Conservation (phyloP, 768 basidiomycete species). For the Holtermanniella nyarrowii region DNA sequence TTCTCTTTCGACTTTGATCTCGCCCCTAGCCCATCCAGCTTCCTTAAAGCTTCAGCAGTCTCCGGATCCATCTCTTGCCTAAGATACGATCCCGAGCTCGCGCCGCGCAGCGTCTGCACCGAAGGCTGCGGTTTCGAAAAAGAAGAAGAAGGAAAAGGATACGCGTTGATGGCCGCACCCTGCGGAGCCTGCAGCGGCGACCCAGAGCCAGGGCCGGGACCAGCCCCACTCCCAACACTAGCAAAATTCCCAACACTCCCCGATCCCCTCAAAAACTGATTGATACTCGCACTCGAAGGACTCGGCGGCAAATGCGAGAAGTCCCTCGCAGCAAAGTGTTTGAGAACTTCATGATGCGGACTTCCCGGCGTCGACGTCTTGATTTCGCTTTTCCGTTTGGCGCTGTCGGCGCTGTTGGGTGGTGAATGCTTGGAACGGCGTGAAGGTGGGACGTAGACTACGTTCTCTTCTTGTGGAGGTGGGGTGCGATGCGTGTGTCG, state of each 20-base stretch:
- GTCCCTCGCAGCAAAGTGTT: conserved; percentile 56
- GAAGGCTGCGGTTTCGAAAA: background rate
- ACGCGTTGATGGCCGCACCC: too few species aligned
- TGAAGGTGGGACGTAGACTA: background rate
- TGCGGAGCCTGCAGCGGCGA: too few species aligned
- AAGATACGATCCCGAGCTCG: conserved; percentile 48
- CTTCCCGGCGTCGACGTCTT: conserved; percentile 3
- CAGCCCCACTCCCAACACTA: too few species aligned
- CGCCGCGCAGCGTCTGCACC: background rate
- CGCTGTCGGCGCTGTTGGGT: conserved; percentile 24
- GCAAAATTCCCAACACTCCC: conserved; percentile 31
- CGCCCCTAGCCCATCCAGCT: conserved; percentile 80
- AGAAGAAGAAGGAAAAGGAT: too few species aligned
- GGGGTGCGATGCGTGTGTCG: background rate
- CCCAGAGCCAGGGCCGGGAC: too few species aligned
- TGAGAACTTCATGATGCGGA: conserved; percentile 45
- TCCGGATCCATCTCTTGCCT: conserved; percentile 81
- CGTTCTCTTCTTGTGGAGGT: conserved; percentile 1
- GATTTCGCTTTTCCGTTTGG: conserved; percentile 5
- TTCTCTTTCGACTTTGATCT: conserved; percentile 26
- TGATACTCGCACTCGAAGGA: conserved; percentile 79
- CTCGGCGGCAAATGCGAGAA: conserved; percentile 86
- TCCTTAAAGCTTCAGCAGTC: conserved; percentile 81
- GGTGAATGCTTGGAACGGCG: conserved; percentile 10
- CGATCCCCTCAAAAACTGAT: conserved; percentile 57